These are phyloP conservation scores for Nothophoma quercina DNA, from an alignment of 2,329 filamentous ascomycete species.

Conservation along the genomic window DNA sequence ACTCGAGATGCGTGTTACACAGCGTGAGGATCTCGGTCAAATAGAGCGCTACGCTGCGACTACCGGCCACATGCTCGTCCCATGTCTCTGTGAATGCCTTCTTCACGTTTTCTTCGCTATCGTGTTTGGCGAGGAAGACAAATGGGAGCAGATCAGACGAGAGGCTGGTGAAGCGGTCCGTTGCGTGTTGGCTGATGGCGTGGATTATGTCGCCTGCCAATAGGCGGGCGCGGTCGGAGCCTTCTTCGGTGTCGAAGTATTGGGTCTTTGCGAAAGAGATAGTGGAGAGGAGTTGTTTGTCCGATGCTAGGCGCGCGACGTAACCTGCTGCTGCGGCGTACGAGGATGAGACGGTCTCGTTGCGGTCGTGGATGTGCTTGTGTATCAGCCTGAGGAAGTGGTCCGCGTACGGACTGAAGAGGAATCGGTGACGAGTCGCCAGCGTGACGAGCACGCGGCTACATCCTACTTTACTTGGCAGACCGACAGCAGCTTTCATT, in stretches of 20 bases:
- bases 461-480: constrained; percentile 94
- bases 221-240: constrained; percentile 72
- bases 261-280: constrained; percentile 67
- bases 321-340: constrained; percentile 91
- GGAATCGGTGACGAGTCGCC: constrained; percentile 77
- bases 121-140: constrained; percentile 85
- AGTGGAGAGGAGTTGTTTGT: constrained; percentile 64
- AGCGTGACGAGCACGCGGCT: constrained; percentile 84
- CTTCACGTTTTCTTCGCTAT: constrained; percentile 79
- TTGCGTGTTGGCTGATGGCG: constrained; percentile 83
- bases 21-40: constrained; percentile 80
- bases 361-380: constrained; percentile 85
- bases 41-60: constrained; percentile 81
- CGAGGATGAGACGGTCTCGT: constrained; percentile 89
- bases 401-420: constrained; percentile 78
- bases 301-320: constrained; percentile 71
- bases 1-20: constrained; percentile 72
- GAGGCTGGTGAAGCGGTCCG: constrained; percentile 83
- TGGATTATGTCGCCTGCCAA: constrained; percentile 85
- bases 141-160: constrained; percentile 82
- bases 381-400: constrained; percentile 79
- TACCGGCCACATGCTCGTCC: constrained; percentile 88
- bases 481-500: constrained; percentile 85
- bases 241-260: constrained; percentile 84
- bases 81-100: constrained; percentile 86